Conservation (phyloP, 768 basidiomycete species). For the Amanita phalloides region DNA sequence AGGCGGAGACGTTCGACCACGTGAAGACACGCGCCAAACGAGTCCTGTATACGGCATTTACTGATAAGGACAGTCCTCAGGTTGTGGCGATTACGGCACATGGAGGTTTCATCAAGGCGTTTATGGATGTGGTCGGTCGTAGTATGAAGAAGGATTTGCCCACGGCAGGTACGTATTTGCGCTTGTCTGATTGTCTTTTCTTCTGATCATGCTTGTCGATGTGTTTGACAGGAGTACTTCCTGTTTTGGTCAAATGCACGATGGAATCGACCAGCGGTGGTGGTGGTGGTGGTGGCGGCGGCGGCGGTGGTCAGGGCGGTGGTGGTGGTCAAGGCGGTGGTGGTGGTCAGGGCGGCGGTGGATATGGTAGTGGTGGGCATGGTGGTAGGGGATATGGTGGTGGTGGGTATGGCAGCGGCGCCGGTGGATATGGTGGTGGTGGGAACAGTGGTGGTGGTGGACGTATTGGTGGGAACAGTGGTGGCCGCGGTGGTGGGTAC, state of each 20-base stretch:
- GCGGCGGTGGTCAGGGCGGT: no score
- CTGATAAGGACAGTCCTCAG: slow-evolving; percentile 23
- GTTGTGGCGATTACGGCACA: slow-evolving; percentile 64
- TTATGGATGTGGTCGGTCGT: slow-evolving; percentile 37
- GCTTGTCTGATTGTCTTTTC: background rate
- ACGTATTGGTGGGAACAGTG: no score
- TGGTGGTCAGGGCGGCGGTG: no score
- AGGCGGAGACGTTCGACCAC: slow-evolving; percentile 40
- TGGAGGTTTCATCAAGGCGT: slow-evolving; percentile 47
- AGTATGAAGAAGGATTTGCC: slow-evolving; percentile 28
- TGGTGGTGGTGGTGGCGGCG: no score
- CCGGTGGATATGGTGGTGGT: background rate
- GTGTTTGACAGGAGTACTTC: slow-evolving; percentile 13
- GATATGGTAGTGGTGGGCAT: no score
- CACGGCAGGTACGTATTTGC: slow-evolving; percentile 46
- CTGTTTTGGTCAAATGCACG: slow-evolving; percentile 12
- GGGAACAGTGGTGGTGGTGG: no score
- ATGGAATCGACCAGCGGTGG: no score
- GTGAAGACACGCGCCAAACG: slow-evolving; percentile 35
- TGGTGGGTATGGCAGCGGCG: no score
- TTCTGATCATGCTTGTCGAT: background rate
- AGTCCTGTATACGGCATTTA: slow-evolving; percentile 48
- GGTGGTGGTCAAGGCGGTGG: no score
- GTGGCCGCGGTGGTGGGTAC: no score
- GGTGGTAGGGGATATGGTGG: no score